phyloP scores from a whole-genome alignment of 768 basidiomycete species.

The Saitozyma podzolica region DNA sequence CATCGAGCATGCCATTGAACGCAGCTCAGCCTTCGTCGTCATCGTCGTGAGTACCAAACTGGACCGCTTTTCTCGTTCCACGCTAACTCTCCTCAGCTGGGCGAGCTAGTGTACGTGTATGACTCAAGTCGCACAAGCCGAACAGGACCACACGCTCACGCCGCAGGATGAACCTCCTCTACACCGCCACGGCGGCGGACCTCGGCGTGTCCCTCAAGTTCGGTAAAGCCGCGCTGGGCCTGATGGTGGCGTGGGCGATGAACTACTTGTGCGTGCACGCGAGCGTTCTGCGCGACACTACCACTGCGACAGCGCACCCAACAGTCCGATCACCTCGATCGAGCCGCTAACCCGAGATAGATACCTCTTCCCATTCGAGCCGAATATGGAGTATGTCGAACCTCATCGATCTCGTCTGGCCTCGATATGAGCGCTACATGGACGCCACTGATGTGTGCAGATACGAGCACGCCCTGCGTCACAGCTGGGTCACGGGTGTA shows the following conservation, averaged over 20 bases:
- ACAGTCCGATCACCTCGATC: neutral
- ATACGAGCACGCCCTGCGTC: slow-evolving; percentile 35
- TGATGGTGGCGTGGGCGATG: slow-evolving; percentile 29
- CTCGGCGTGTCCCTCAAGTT: slow-evolving; percentile 21
- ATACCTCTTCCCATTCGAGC: slow-evolving; percentile 20
- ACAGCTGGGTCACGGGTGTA: slow-evolving; percentile 24
- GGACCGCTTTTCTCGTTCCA: neutral
- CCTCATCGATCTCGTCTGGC: neutral
- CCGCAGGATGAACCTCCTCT: slow-evolving; percentile 24
- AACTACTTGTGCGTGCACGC: slow-evolving; percentile 24
- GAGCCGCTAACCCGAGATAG: slow-evolving; percentile 5
- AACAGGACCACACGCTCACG: slow-evolving; percentile 1
- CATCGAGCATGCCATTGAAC: slow-evolving; percentile 52
- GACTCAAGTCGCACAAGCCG: neutral
- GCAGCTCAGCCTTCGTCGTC: slow-evolving; percentile 51
- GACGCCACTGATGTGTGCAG: slow-evolving; percentile 9
- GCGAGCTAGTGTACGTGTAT: slow-evolving; percentile 23
- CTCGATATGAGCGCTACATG: no score
- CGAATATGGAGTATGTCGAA: slow-evolving; percentile 15
- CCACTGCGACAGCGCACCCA: no score
- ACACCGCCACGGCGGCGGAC: slow-evolving; percentile 12
- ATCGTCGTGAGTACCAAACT: slow-evolving; percentile 33
- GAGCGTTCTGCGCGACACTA: no score
- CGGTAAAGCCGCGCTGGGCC: slow-evolving; percentile 16
- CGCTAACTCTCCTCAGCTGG: slow-evolving; percentile 7